These are phyloP conservation scores for Xylariaceae sp. DNA, from an alignment of 2,329 filamentous ascomycete species.

Conservation along the genomic window DNA sequence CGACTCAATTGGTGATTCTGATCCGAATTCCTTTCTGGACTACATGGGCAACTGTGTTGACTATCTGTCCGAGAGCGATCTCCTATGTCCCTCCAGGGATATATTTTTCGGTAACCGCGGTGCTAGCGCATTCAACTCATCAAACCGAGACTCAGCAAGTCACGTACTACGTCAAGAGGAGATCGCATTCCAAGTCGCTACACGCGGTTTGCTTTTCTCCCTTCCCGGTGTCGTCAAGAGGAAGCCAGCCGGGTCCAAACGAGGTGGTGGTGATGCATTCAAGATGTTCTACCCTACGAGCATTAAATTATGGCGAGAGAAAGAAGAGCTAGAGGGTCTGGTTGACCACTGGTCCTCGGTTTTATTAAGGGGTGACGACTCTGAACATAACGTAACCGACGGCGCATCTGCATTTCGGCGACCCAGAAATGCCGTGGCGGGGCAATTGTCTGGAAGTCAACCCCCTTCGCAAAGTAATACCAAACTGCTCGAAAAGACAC, in stretches of 20 bases:
- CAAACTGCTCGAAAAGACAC: slow-evolving; percentile 24
- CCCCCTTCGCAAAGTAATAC: slow-evolving; percentile 20
- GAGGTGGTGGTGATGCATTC: slow-evolving; percentile 55
- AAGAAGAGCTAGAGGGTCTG: slow-evolving; percentile 72
- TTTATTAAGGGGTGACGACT: slow-evolving; percentile 50
- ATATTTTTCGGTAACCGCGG: slow-evolving; percentile 60
- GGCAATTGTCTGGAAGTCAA: slow-evolving; percentile 11
- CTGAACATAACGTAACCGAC: slow-evolving; percentile 37
- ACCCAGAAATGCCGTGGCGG: slow-evolving; percentile 29
- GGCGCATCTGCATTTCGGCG: slow-evolving; percentile 46
- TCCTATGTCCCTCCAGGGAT: slow-evolving; percentile 70
- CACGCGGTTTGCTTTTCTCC: slow-evolving; percentile 77
- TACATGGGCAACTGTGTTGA: slow-evolving; percentile 82
- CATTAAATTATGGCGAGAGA: slow-evolving; percentile 74
- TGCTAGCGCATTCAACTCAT: slow-evolving; percentile 40
- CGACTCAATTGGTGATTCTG: slow-evolving; percentile 46
- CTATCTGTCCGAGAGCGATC: slow-evolving; percentile 77
- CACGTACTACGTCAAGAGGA: slow-evolving; percentile 87
- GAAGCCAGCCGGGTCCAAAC: slow-evolving; percentile 42
- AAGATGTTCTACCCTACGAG: slow-evolving; percentile 92
- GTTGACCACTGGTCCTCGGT: slow-evolving; percentile 64
- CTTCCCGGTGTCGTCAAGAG: slow-evolving; percentile 81
- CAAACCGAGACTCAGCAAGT: slow-evolving; percentile 52
- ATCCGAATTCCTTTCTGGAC: slow-evolving; percentile 61
- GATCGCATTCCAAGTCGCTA: slow-evolving; percentile 85